Percentiles rank a stretch among this genome's conserved stretches.
These are phyloP conservation scores for Torulaspora microellipsoides DNA, from an alignment of 805 yeast species.

Conservation along the genomic window DNA sequence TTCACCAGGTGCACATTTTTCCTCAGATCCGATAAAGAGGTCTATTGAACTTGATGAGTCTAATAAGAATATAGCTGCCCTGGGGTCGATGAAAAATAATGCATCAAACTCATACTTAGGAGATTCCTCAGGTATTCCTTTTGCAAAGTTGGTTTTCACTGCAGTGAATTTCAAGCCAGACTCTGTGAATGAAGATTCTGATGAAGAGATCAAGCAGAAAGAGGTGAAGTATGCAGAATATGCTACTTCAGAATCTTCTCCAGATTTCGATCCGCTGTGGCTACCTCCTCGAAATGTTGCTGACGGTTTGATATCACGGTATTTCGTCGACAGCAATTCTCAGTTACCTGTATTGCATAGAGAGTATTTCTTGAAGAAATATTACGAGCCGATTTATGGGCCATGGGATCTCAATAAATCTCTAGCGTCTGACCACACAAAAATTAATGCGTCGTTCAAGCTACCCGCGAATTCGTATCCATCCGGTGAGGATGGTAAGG, in stretches of 20 bases:
- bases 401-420: constrained; percentile 46
- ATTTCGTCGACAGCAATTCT: constrained; percentile 74
- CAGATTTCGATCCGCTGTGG: constrained; percentile 20
- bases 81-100: constrained; percentile 23
- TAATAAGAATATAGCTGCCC: constrained; percentile 19
- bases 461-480: constrained; percentile 17
- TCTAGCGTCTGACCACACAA: constrained; percentile 55
- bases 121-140: constrained; percentile 59
- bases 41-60: constrained; percentile 23
- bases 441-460: constrained; percentile 38
- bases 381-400: constrained; percentile 81
- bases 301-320: constrained; percentile 54
- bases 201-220: constrained; percentile 26
- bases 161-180: constrained; percentile 59
- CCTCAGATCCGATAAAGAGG: constrained; percentile 2
- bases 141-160: constrained; percentile 71
- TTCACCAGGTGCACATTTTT: constrained; percentile 1
- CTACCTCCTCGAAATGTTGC: constrained; percentile 73
- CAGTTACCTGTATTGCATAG: constrained; percentile 83
- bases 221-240: constrained; percentile 19
- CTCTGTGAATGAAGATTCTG: constrained; percentile 21
- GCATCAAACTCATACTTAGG: constrained; percentile 40
- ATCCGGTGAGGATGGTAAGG: constrained; percentile 6
- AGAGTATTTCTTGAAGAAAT: constrained; percentile 60
- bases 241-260: constrained; percentile 17